phyloP scores from a whole-genome alignment of 768 basidiomycete genomes.

The Collybia sordida region DNA sequence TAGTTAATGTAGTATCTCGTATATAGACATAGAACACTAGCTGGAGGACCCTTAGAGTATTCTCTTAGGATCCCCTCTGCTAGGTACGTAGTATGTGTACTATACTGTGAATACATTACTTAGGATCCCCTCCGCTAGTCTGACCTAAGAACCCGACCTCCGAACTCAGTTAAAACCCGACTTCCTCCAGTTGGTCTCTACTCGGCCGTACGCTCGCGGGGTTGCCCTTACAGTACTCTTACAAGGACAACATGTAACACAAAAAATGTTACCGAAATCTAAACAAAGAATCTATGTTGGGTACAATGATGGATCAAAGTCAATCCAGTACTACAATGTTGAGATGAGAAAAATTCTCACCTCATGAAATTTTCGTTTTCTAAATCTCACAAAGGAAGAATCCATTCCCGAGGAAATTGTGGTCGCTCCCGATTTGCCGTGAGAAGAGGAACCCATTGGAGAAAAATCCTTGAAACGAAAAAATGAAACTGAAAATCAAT shows the following conservation, averaged over 20 bases:
- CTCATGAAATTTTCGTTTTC: conserved; percentile 1
- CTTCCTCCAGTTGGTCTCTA: too few species aligned
- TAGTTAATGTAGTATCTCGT: too few species aligned
- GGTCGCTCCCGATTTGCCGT: not conserved
- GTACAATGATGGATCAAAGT: conserved; percentile 4
- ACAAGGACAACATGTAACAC: conserved; percentile 1
- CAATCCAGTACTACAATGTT: not conserved
- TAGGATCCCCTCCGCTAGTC: too few species aligned
- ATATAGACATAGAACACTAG: too few species aligned
- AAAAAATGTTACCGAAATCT: conserved; percentile 3
- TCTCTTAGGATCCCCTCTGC: too few species aligned
- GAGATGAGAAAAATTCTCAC: conserved; percentile 1
- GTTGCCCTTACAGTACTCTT: conserved; percentile 27
- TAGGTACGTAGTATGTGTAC: too few species aligned
- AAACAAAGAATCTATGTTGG: not conserved
- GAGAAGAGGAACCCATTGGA: not conserved
- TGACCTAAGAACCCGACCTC: too few species aligned
- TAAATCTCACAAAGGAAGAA: not conserved
- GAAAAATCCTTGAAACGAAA: not conserved
- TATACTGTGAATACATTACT: too few species aligned
- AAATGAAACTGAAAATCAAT: not conserved
- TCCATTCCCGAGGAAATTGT: not conserved
- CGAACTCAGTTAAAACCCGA: too few species aligned
- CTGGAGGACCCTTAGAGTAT: too few species aligned
- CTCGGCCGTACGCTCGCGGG: too few species aligned